Percentiles rank a stretch among this genome's conserved stretches.
These are phyloP conservation scores for Tricholoma hemisulphureum DNA, from an alignment of 768 basidiomycete species.

Conservation along the genomic window DNA sequence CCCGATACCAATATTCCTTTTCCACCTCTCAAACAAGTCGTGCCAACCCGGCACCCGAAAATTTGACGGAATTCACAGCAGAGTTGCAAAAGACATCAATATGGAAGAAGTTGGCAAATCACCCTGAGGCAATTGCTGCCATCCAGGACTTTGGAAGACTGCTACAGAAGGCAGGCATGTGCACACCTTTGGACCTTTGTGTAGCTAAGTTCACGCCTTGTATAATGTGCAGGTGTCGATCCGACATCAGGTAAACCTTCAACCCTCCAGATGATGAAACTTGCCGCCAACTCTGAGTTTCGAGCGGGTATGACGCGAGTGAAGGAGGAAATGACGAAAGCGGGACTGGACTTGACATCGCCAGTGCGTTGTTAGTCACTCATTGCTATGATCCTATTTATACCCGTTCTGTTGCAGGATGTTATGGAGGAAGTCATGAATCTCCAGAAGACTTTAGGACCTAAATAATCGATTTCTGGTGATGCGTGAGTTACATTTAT, in stretches of 20 bases:
- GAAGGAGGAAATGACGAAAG: slow-evolving; percentile 50
- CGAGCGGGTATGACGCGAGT: slow-evolving; percentile 45
- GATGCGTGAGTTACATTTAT: neutral
- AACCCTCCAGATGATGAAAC: slow-evolving; percentile 51
- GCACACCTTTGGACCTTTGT: neutral
- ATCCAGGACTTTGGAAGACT: slow-evolving; percentile 43
- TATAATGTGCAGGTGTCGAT: slow-evolving; percentile 46
- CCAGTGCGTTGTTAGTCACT: slow-evolving; percentile 39
- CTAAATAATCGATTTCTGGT: slow-evolving; percentile 11
- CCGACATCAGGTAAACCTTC: slow-evolving; percentile 44
- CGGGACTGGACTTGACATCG: slow-evolving; percentile 57
- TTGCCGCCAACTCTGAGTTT: slow-evolving; percentile 54
- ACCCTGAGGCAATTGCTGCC: slow-evolving; percentile 50
- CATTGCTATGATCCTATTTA: neutral
- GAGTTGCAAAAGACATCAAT: slow-evolving; percentile 45
- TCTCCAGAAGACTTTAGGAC: slow-evolving; percentile 20
- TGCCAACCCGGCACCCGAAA: neutral
- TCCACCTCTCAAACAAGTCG: slow-evolving; percentile 15
- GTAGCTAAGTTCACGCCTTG: neutral
- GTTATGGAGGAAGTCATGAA: slow-evolving; percentile 44
- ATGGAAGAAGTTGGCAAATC: slow-evolving; percentile 47
- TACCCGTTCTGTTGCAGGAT: slow-evolving; percentile 34
- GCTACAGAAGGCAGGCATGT: slow-evolving; percentile 49
- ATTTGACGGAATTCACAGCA: slow-evolving; percentile 31
- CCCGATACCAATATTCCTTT: slow-evolving; percentile 14